Evolutionary conservation across 768 basidiomycete genomes (phyloP), one percentile per base, ranked within the genome.

Genomic region (Mycena metata): DNA sequence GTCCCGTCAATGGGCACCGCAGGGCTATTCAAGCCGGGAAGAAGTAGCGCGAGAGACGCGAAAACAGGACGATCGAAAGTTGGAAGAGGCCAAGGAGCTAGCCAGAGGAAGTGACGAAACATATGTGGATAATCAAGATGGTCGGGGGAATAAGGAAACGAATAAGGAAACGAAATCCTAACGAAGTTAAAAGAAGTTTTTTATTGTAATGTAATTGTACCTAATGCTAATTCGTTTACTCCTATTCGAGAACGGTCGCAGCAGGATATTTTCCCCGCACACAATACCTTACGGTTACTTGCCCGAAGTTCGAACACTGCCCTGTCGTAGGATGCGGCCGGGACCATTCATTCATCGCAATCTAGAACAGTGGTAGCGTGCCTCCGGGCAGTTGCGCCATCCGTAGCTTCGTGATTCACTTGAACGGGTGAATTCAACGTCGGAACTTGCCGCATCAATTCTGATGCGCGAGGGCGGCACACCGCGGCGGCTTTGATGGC

Each of bases 1-100:
- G 26, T 89, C 88, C 2, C 67, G 82, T 35, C 71, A 73, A 10
- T 92, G 91, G 91, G 86, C 85, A 0, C 90, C 90, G 19, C 79
- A 81, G 21, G 89, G 89, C 23, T 90, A 85, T 74, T 54, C 62
- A 39, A 64, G 62, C 62, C 62, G 62, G 42, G 52, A 46, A 43
- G 62, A 64, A 64, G 62, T 64, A 64, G 62, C 62, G 45, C 62
- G 62, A 56, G 62, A 64, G 62, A 56, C 17, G 55, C 52, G 23
- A 47, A 64, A 64, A 46, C 62, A 64, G 62, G 62, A 64, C 43
- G 62, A 64, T 35, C 62, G 62, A 52, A 64, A 64, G 62, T 46
- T 64, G 62, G 62, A 64, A 56, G 62, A 64, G 54, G 62, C 43
- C 47, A 45, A 8, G 52, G 62, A 64, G 62, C 47, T 64, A 26